phyloP scores from a whole-genome alignment of 192 early-diverging fungal species.

The Piromyces sp. region DNA sequence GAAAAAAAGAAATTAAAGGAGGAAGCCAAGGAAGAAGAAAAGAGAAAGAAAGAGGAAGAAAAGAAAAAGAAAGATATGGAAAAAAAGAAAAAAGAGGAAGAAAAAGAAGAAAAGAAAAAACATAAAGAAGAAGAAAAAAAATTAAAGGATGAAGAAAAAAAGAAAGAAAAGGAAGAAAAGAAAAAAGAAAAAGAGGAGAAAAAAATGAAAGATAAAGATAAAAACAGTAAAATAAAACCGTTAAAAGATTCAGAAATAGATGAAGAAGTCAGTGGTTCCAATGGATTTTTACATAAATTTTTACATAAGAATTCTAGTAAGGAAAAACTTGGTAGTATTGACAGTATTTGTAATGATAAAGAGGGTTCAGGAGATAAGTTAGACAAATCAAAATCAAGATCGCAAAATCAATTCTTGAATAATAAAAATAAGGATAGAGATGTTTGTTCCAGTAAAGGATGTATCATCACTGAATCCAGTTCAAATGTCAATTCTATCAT shows the following conservation, averaged over 20 bases:
- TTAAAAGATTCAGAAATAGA: background rate
- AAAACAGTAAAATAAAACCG: no score
- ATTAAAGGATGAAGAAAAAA: no score
- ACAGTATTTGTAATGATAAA: background rate
- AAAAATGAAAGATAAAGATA: no score
- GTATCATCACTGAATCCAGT: background rate
- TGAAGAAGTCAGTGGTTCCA: background rate
- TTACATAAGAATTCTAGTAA: background rate
- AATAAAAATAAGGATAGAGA: no score
- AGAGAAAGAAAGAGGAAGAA: background rate
- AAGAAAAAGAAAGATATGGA: background rate
- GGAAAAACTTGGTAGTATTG: background rate
- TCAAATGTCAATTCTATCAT: background rate
- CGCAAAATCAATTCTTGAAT: no score
- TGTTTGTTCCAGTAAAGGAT: background rate
- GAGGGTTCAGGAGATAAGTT: background rate
- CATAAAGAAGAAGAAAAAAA: no score
- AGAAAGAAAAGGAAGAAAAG: no score
- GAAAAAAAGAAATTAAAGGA: background rate
- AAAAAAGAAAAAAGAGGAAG: background rate
- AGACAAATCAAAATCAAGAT: background rate
- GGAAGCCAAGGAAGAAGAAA: background rate
- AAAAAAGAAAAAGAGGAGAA: background rate
- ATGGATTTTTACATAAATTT: background rate
- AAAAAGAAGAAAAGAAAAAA: background rate